Percentiles rank a stretch among this genome's conserved stretches.
phyloP scores from a whole-genome alignment of 83 land plant species.

The Diphasiastrum complanatum region DNA sequence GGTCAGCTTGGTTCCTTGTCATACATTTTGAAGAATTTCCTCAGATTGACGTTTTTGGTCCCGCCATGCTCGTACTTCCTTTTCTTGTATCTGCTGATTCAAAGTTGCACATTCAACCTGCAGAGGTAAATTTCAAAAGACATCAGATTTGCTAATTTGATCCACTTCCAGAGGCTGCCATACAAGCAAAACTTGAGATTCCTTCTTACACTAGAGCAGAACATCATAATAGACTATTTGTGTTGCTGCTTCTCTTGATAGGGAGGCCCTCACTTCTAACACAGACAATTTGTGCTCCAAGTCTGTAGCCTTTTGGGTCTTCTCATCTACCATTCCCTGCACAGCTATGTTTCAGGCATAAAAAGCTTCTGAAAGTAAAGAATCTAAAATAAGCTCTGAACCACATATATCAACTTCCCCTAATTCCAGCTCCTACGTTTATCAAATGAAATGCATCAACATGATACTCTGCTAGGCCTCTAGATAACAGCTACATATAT shows the following conservation, averaged over 20 bases:
- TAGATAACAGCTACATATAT: too few species aligned
- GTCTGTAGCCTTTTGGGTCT: constrained; percentile 61
- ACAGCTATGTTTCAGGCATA: background rate
- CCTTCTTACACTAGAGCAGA: background rate
- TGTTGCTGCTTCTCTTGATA: too few species aligned
- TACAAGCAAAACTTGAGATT: constrained; percentile 1
- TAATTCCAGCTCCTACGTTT: too few species aligned
- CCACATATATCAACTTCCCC: too few species aligned
- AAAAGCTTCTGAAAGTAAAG: background rate
- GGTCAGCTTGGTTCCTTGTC: too few species aligned
- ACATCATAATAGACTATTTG: too few species aligned
- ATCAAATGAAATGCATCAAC: too few species aligned
- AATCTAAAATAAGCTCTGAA: too few species aligned
- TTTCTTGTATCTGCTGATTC: constrained; percentile 71
- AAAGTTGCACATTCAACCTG: constrained; percentile 79
- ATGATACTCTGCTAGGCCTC: too few species aligned
- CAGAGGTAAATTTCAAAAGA: constrained; percentile 3
- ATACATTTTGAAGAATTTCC: constrained; percentile 68
- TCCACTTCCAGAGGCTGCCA: too few species aligned
- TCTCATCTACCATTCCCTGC: constrained; percentile 78
- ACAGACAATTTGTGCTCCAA: constrained; percentile 80
- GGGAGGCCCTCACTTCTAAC: constrained; percentile 74
- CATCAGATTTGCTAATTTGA: too few species aligned
- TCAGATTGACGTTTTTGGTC: constrained; percentile 71
- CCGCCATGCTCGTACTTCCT: constrained; percentile 66